A percentile compares a stretch with the other conserved stretches of the same genome.
Evolutionary conservation across 441 rosid genomes (phyloP).

Genomic region (Biscutella laevigata): DNA sequence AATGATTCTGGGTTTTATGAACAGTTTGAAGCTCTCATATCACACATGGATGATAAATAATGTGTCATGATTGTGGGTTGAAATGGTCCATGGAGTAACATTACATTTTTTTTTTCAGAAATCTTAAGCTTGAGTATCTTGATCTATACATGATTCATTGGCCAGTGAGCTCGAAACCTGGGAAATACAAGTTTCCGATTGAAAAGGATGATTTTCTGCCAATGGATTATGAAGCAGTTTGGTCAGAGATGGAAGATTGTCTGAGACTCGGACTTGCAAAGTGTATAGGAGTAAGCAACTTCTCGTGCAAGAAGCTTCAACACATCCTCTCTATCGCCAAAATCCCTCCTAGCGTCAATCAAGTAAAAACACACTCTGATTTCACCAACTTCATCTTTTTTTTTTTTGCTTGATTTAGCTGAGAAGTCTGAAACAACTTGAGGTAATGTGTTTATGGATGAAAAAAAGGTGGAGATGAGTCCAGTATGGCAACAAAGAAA

Average conservation of each 20-base stretch:
- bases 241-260: constrained; percentile 66
- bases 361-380: constrained; percentile 25
- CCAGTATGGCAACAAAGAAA: constrained; percentile 47
- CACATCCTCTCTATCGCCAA: constrained; percentile 40
- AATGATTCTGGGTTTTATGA: no score
- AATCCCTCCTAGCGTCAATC: constrained; percentile 55
- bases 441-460: neutral
- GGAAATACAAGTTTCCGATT: constrained; percentile 26
- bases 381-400: no score
- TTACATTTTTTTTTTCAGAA: constrained; percentile 21
- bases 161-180: constrained; percentile 41
- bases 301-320: constrained; percentile 47
- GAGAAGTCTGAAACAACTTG: no score
- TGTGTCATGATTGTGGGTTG: neutral
- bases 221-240: constrained; percentile 40
- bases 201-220: constrained; percentile 30
- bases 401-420: no score
- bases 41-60: neutral
- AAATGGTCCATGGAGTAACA: neutral
- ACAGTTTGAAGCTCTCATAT: neutral
- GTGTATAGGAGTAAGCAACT: constrained; percentile 60
- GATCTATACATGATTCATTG: constrained; percentile 52
- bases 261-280: constrained; percentile 45
- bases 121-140: constrained; percentile 41
- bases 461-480: constrained; percentile 39